Base-by-base conservation (phyloP, 768 basidiomycete species). In the Lactarius indigo region DNA sequence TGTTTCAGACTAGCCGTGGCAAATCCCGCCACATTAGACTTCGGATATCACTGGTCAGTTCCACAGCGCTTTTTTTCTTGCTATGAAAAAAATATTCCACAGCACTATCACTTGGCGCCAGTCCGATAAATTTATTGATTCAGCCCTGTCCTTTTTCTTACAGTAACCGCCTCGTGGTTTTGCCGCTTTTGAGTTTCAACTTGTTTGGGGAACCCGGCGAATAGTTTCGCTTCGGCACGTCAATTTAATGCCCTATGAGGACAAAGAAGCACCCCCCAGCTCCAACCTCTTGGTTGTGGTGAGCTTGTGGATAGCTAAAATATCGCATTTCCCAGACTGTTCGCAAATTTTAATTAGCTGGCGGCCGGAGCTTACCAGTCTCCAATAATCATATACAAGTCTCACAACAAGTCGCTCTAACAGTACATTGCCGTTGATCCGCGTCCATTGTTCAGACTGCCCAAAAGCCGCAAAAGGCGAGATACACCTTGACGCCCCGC, bases 1-100 rank as follows among this genome's bases (percentile, higher is more conserved):
- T 50, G 44, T 66, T 66, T 57, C 65, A 33, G 35, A 33, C 31
- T 50, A 30, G 55, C 55, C 47, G 55, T 35, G 5, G 30, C 18
- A 60, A 44, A 41, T 35, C 33, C 31, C 44, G 33, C 41, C 31
- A 33, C 41, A 10, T 15, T 54, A 39, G 37, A 50, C 37, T 28
- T 23, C 44, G 58, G 39, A 26, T 54, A 37, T 47, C 37, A 64
- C 30, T 41, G 26, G 37, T 42, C n/a, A 23, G 61, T 54, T 10
- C 31, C 47, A 33, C n/a, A 12, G 31, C 18, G 33, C 37, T 1
- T 5, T 39, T 39, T 39, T 5, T 39, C 12, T 3, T 39, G 13
- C 35, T 12, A 12, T 13, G 4, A 37, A 39, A 39, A 13, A 39
- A 39, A 39, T 1, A 3, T 54, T 10, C n/a, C 33, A 33, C n/a